phyloP scores from a whole-genome alignment of 225 moss, liverwort and hornwort genomes.

The Antitrichia curtipendula region DNA sequence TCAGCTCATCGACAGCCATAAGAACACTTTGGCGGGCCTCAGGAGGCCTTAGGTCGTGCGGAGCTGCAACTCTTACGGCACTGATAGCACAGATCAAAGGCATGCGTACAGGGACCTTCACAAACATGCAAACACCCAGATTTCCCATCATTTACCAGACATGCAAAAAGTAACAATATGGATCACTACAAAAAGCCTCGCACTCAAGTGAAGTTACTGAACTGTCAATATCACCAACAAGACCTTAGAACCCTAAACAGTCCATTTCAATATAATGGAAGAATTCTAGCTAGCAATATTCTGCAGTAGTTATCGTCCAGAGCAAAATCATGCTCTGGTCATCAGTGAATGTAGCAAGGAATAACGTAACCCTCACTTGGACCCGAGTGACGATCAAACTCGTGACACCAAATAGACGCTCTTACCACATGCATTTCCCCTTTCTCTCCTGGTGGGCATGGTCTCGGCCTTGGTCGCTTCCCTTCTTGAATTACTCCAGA shows the following conservation, averaged over 20 bases:
- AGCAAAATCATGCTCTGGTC: not conserved
- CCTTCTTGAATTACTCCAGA: constrained; percentile 62
- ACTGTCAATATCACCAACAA: not conserved
- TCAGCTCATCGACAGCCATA: constrained; percentile 91
- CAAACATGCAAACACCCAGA: constrained; percentile 15
- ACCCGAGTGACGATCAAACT: not conserved
- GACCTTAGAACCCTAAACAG: not conserved
- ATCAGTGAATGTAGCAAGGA: not conserved
- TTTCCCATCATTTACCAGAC: not conserved
- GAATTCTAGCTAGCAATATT: not conserved
- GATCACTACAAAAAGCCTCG: not conserved
- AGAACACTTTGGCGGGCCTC: constrained; percentile 86
- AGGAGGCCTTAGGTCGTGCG: constrained; percentile 67
- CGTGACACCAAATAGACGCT: not conserved
- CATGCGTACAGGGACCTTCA: constrained; percentile 96
- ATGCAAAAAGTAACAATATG: not conserved
- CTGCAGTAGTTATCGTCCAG: not conserved
- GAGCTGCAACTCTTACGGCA: constrained; percentile 87
- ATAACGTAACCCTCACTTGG: not conserved
- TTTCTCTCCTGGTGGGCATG: constrained; percentile 78
- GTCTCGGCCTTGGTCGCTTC: constrained; percentile 59
- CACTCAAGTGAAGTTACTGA: not conserved
- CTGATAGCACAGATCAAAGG: constrained; percentile 84
- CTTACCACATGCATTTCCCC: constrained; percentile 99
- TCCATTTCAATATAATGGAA: not conserved